Base-by-base conservation (phyloP, 345 rosid genomes). In the Conringia planisiliqua region DNA sequence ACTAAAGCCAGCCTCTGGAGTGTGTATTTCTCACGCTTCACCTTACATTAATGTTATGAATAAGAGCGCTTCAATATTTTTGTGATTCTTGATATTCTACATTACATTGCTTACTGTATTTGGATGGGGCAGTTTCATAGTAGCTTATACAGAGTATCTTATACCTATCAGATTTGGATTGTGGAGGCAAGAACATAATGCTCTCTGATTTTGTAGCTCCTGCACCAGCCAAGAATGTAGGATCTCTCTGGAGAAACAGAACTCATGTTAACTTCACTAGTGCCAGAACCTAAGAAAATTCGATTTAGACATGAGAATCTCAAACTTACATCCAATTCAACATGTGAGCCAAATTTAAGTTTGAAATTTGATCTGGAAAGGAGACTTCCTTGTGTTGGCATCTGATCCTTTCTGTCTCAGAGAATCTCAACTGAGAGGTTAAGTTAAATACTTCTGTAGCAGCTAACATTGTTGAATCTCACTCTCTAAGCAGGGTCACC, bases 81-180 rank as follows among this genome's bases (percentile, higher is more conserved):
- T 47, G 43, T 5, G 29, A 55, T 59, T 50, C 36, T 68, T n/a
- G 14, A 24, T 62, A 40, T 33, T 44, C 60, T 57, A 60, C 61
- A 61, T 36, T 42, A n/a, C 65, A 43, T 44, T 64, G 65, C 20
- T 61, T 76, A 54, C 81, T 78, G 63, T 42, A 78, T 72, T 50
- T 66, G 64, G 73, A 46, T 59, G 72, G 69, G 67, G 77, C 77
- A 78, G 68, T 24, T 60, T 32, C 68, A 78, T 48, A 71, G 12
- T 65, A 60, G 67, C 40, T 66, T 66, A 32, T 22, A 27, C 14
- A 59, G 30, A 78, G 81, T 58, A 78, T 72, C 81, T 48, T 71
- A 66, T 78, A 65, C 81, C 77, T 32, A 46, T 24, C 69, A 17
- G 47, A n/a, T 47, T 65, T 57, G 63, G 68, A n/a, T 50, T 77